Percentiles rank a stretch among this genome's conserved stretches.
These are phyloP conservation scores for Starmera dryadoides DNA, from an alignment of 805 yeast species.

Conservation along the genomic window DNA sequence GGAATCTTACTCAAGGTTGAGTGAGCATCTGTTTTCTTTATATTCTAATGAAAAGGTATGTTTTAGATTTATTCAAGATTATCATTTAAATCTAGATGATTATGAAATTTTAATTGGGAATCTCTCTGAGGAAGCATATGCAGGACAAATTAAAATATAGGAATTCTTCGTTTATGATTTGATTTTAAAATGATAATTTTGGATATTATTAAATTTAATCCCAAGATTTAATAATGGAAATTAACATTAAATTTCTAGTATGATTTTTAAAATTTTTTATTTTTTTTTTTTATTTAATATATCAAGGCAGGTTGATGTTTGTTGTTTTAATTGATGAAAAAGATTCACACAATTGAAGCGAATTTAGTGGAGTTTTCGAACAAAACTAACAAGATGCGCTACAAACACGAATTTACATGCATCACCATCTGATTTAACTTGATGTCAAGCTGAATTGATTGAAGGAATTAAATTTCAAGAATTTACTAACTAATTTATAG, in stretches of 20 bases:
- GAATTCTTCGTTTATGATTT: conserved; percentile 76
- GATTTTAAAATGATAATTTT: not conserved
- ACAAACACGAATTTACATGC: conserved; percentile 46
- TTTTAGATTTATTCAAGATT: no score
- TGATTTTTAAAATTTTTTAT: not conserved
- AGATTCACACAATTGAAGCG: not conserved
- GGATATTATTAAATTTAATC: conserved; percentile 9
- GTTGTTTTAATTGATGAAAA: conserved; percentile 9
- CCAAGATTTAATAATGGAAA: conserved; percentile 4
- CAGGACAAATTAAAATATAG: conserved; percentile 59
- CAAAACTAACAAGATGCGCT: not conserved
- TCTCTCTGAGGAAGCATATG: conserved; percentile 67
- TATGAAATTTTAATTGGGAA: conserved; percentile 26
- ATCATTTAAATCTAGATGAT: conserved; percentile 20
- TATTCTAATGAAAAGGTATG: no score
- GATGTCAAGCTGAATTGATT: no score
- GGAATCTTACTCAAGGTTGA: not conserved
- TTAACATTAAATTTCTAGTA: conserved; percentile 4
- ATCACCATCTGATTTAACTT: conserved; percentile 95
- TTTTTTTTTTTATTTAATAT: no score
- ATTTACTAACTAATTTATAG: conserved; percentile 2
- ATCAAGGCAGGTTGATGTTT: conserved; percentile 13
- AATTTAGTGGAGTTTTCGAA: not conserved
- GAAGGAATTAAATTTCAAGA: no score
- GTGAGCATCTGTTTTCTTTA: no score